Evolutionary conservation across 495 filamentous ascomycete genomes (phyloP).

Genomic region (Trichoderma gamsii): DNA sequence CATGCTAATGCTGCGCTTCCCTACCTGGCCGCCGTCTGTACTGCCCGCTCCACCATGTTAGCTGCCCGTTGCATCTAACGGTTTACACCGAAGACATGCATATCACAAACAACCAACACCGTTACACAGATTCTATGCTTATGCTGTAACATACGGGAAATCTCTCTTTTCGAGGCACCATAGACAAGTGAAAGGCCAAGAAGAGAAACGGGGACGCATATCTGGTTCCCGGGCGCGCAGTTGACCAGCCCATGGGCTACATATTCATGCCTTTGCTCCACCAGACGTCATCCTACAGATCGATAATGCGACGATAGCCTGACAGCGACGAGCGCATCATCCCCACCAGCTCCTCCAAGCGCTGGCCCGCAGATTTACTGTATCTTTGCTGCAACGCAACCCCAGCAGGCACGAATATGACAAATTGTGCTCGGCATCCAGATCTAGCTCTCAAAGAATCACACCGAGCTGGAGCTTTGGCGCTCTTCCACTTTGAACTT

Average conservation of each 20-base stretch:
- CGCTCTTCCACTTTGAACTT: background rate
- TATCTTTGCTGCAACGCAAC: background rate
- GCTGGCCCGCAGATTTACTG: background rate
- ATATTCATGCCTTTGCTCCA: background rate
- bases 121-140: too few species aligned
- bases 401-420: background rate
- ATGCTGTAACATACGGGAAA: too few species aligned
- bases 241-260: background rate
- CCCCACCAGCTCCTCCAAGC: background rate
- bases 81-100: too few species aligned
- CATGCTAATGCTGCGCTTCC: too few species aligned
- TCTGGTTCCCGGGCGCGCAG: too few species aligned
- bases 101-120: too few species aligned
- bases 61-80: too few species aligned
- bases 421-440: constrained; percentile 4
- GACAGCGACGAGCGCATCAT: background rate
- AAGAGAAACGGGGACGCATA: background rate
- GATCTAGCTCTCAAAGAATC: background rate
- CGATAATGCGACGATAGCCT: constrained; percentile 8
- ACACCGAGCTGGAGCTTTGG: background rate
- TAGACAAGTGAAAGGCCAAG: too few species aligned
- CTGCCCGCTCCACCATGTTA: too few species aligned
- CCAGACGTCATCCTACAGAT: constrained; percentile 12
- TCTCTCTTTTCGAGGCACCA: too few species aligned
- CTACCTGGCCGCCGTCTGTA: too few species aligned